Evolutionary conservation across 176 grass and related monocot genomes (phyloP), one percentile per base, ranked within the genome.

Genomic region (Pontederia crassipes): DNA sequence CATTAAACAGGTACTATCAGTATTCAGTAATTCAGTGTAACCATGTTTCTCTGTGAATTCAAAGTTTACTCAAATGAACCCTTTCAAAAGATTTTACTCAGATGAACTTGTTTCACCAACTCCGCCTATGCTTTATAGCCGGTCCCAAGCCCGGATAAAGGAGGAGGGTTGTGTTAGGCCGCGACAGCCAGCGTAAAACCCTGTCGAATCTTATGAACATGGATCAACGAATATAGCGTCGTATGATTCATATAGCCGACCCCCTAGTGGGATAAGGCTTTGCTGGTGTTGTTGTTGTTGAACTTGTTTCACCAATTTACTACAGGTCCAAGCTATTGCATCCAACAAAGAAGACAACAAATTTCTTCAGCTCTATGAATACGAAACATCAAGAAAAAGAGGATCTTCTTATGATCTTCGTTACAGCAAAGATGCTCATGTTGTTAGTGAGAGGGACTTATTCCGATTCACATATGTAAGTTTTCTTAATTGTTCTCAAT

Each of bases 241-340:
- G n/a, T n/a, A n/a, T n/a, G n/a, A n/a, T n/a, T n/a, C n/a, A n/a
- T n/a, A n/a, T n/a, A n/a, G n/a, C n/a, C n/a, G n/a, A n/a, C n/a
- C n/a, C n/a, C n/a, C n/a, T n/a, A n/a, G n/a, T n/a, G n/a, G n/a
- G n/a, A n/a, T n/a, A n/a, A n/a, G n/a, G n/a, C n/a, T n/a, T n/a
- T n/a, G n/a, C n/a, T n/a, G n/a, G n/a, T n/a, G n/a, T n/a, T n/a
- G n/a, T n/a, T n/a, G n/a, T 24, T 46, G 18, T 2, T 45, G n/a
- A 29, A 12, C 11, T 24, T 46, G 18, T 2, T 54, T 54, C 16
- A 13, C 18, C 47, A 14, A 16, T 51, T 65, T 51, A 4, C 26
- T 72, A 28, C 93, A 98, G 93, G 87, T 98, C 79, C 84, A 98
- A 89, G 93, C 79, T 55, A 83, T 98, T 80, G 87, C 85, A 24